A percentile compares a stretch with the other conserved stretches of the same genome.
phyloP scores from a whole-genome alignment of 257 asterid species.

The Solanum sejunctum region DNA sequence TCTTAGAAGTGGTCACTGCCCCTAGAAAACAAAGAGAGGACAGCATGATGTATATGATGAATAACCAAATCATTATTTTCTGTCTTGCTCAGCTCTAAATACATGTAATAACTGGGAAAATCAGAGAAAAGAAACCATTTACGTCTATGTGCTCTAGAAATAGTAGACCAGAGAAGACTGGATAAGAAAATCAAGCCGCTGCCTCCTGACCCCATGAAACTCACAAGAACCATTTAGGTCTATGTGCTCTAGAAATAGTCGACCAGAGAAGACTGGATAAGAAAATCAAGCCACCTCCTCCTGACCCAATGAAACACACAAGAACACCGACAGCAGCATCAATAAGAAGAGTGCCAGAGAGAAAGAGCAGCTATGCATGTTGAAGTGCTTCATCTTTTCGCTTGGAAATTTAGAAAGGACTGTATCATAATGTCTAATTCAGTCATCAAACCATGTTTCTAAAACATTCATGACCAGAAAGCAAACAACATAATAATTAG shows the following conservation, averaged over 20 bases:
- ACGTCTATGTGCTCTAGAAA: background rate
- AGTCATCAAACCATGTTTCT: background rate
- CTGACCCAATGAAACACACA: background rate
- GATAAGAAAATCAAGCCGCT: background rate
- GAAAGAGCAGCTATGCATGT: background rate
- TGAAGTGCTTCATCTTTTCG: background rate
- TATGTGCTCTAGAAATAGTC: background rate
- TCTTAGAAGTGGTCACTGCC: background rate
- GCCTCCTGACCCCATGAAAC: background rate
- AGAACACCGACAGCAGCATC: background rate
- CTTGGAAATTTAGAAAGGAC: background rate
- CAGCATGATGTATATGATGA: background rate
- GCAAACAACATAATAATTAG: background rate
- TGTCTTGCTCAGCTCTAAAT: background rate
- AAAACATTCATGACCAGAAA: background rate
- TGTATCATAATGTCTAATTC: background rate
- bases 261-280: background rate
- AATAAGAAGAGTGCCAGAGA: background rate
- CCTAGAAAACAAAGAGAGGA: background rate
- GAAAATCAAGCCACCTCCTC: background rate
- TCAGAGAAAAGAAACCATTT: background rate
- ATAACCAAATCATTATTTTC: background rate
- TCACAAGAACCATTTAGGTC: background rate
- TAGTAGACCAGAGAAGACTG: background rate
- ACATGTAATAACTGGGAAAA: background rate